A percentile compares a stretch with the other conserved stretches of the same genome.
These are phyloP conservation scores for Diaporthe aspalathi DNA, from an alignment of 2,329 filamentous ascomycete species.

Conservation along the genomic window DNA sequence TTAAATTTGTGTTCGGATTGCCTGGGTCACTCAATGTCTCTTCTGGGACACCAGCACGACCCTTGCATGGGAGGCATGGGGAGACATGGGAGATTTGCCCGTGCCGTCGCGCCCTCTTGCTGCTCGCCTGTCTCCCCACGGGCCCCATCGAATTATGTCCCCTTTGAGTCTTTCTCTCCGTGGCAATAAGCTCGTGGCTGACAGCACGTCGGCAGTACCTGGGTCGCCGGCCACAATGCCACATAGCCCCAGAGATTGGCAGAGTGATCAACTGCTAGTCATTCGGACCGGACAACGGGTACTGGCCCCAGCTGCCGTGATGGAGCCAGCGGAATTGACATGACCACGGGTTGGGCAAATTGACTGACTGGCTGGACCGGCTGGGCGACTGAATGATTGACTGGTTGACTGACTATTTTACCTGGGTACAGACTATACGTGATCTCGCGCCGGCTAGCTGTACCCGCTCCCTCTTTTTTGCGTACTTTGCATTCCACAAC, in stretches of 20 bases:
- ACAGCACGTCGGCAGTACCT: constrained; percentile 12
- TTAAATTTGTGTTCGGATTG: constrained; percentile 31
- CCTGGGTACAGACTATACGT: neutral
- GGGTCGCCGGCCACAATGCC: neutral
- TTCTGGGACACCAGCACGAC: constrained; percentile 31
- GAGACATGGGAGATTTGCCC: constrained; percentile 33
- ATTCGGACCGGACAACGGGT: constrained; percentile 32
- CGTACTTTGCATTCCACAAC: constrained; percentile 3
- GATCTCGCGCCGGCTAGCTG: constrained; percentile 9
- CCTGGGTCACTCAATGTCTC: constrained; percentile 17
- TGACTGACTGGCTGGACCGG: constrained; percentile 28
- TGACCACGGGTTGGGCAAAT: constrained; percentile 29
- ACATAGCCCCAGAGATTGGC: constrained; percentile 7
- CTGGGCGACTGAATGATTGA: neutral
- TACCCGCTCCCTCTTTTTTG: neutral
- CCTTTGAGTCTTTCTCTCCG: constrained; percentile 28
- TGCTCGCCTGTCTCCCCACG: constrained; percentile 16
- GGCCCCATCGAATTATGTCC: constrained; percentile 27
- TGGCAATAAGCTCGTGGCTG: constrained; percentile 25
- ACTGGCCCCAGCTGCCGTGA: constrained; percentile 31
- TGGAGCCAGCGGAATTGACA: constrained; percentile 19
- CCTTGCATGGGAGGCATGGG: constrained; percentile 33
- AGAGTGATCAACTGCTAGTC: constrained; percentile 24
- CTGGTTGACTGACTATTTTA: neutral
- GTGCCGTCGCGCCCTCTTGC: constrained; percentile 25